These are phyloP conservation scores for Pugionium dolabratum DNA, from an alignment of 345 rosid species.

Conservation along the genomic window DNA sequence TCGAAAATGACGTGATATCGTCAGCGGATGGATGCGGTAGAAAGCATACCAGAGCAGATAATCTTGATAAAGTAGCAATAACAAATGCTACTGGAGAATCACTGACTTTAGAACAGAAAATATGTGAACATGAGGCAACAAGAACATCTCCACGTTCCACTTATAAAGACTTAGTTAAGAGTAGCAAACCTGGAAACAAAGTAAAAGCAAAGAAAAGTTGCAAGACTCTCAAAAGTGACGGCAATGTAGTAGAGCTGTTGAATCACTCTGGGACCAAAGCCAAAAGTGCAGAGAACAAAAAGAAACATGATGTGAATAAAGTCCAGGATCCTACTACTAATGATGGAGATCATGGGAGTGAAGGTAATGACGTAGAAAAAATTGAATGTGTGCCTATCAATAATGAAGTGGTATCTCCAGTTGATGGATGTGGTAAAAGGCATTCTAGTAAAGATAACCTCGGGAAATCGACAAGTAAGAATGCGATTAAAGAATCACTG, in stretches of 20 bases:
- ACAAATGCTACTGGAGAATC: constrained; percentile 16
- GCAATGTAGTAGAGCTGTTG: not conserved
- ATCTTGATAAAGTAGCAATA: constrained; percentile 6
- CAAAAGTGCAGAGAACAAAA: not conserved
- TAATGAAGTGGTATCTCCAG: not conserved
- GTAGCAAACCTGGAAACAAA: constrained; percentile 16
- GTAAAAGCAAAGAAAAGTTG: constrained; percentile 7
- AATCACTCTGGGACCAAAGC: not conserved
- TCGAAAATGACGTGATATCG: constrained; percentile 16
- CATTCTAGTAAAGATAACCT: constrained; percentile 4
- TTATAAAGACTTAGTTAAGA: constrained; percentile 5
- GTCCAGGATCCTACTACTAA: constrained; percentile 1
- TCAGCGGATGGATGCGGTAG: constrained; percentile 27
- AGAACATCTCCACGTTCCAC: constrained; percentile 7
- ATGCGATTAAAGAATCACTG: constrained; percentile 19
- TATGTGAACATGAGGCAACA: constrained; percentile 7
- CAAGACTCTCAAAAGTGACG: too few relatives aligned
- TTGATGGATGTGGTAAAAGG: constrained; percentile 6
- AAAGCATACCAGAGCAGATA: constrained; percentile 9
- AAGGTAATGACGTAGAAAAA: not conserved
- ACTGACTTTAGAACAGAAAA: constrained; percentile 21
- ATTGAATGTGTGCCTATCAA: too few relatives aligned
- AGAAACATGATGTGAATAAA: constrained; percentile 1
- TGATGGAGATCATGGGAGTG: constrained; percentile 7
- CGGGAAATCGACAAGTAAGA: constrained; percentile 2